These are phyloP conservation scores for Sporobolomyces roseus DNA, from an alignment of 768 basidiomycete genomes.

Conservation along the genomic window DNA sequence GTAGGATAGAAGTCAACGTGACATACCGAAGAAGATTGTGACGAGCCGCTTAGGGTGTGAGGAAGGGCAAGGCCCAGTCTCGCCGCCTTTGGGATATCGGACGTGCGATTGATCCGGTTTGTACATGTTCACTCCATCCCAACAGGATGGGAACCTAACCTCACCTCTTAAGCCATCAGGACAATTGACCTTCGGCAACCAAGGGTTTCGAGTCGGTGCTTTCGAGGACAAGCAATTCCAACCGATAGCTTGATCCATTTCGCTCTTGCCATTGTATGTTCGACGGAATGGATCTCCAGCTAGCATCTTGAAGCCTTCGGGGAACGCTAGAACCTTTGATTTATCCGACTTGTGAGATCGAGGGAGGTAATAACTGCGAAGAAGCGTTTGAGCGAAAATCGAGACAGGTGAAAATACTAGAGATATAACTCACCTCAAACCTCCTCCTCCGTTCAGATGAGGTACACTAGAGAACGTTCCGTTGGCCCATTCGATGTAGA, in stretches of 20 bases:
- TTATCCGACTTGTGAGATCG: conserved; percentile 47
- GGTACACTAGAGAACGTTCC: conserved; percentile 14
- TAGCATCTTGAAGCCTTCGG: conserved; percentile 51
- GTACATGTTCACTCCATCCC: conserved; percentile 48
- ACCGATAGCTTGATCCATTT: conserved; percentile 48
- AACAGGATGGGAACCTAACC: conserved; percentile 14
- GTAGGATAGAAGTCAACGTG: neutral
- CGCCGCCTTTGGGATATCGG: conserved; percentile 45
- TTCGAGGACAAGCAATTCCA: conserved; percentile 26
- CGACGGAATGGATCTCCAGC: conserved; percentile 48
- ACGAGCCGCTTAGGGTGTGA: conserved; percentile 30
- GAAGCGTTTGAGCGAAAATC: conserved; percentile 11
- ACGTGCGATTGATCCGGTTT: conserved; percentile 50
- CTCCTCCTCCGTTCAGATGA: conserved; percentile 36
- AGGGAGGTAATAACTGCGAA: conserved; percentile 47
- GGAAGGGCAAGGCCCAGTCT: conserved; percentile 32
- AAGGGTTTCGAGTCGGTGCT: conserved; percentile 10
- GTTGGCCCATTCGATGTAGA: conserved; percentile 17
- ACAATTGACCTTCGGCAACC: conserved; percentile 7
- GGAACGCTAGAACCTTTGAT: conserved; percentile 48
- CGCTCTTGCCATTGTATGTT: conserved; percentile 45
- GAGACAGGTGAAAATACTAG: conserved; percentile 40
- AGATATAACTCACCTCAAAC: conserved; percentile 27
- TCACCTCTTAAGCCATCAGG: conserved; percentile 11
- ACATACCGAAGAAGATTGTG: conserved; percentile 26